Percentiles rank a stretch among this genome's conserved stretches.
phyloP scores from a whole-genome alignment of 192 early-diverging fungal species.

The Allomyces javanicus region DNA sequence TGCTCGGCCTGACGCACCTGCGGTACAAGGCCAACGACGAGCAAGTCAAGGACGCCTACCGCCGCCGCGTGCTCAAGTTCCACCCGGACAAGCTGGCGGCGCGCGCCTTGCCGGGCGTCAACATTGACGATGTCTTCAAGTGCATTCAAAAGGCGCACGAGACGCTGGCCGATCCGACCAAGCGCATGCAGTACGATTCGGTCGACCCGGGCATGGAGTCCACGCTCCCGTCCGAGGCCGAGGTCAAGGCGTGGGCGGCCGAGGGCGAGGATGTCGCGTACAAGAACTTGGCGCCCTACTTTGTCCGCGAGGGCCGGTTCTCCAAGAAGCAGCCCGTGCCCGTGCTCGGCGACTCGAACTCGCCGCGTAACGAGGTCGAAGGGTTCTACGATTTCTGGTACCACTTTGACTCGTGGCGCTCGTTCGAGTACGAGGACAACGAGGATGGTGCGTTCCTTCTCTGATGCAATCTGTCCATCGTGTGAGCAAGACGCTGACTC shows the following conservation, averaged over 20 bases:
- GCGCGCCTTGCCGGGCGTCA: constrained; percentile 32
- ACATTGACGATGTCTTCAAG: constrained; percentile 99
- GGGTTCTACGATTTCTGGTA: constrained; percentile 70
- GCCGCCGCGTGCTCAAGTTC: constrained; percentile 60
- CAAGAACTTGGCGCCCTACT: constrained; percentile 49
- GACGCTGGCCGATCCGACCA: constrained; percentile 68
- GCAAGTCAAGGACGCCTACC: constrained; percentile 70
- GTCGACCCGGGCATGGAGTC: constrained; percentile 71
- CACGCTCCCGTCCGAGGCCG: constrained; percentile 29
- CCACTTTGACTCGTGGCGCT: constrained; percentile 88
- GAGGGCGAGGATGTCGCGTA: constrained; percentile 75
- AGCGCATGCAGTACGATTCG: constrained; percentile 90
- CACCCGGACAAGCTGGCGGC: constrained; percentile 96
- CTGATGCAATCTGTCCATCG: neutral
- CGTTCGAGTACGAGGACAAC: constrained; percentile 96
- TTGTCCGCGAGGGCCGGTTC: constrained; percentile 80
- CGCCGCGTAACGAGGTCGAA: constrained; percentile 46
- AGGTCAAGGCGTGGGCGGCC: constrained; percentile 6
- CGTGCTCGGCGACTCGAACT: constrained; percentile 44
- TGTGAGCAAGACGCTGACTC: no score
- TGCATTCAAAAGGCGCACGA: constrained; percentile 93
- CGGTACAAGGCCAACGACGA: constrained; percentile 78
- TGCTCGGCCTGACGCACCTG: constrained; percentile 76
- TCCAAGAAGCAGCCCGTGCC: constrained; percentile 78
- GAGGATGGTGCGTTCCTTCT: constrained; percentile 51